These are phyloP conservation scores for Amanita rubescens DNA, from an alignment of 768 basidiomycete species.

Conservation along the genomic window DNA sequence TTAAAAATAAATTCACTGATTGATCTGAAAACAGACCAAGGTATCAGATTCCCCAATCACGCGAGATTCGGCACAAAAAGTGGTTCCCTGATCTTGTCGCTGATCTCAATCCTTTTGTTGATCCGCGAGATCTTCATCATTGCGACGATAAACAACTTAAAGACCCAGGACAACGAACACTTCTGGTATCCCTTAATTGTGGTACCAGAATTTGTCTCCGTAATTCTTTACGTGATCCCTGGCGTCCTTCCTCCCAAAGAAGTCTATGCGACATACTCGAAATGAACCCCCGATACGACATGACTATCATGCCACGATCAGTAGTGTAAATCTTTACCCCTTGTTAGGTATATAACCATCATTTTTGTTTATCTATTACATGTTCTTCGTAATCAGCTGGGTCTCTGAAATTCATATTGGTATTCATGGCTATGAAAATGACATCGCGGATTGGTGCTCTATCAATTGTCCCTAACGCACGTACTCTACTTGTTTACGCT, in stretches of 20 bases:
- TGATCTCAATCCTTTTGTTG: conserved; percentile 30
- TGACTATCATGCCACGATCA: background rate
- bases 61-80: conserved; percentile 20
- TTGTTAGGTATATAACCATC: no score
- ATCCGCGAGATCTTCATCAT: conserved; percentile 30
- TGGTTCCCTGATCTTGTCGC: conserved; percentile 22
- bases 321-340: no score
- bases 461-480: no score
- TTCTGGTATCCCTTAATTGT: conserved; percentile 37
- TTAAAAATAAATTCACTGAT: background rate
- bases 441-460: no score
- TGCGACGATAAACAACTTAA: conserved; percentile 22
- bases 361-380: background rate
- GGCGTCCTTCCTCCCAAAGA: conserved; percentile 25
- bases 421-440: no score
- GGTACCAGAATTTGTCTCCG: conserved; percentile 31
- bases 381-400: no score
- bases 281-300: background rate
- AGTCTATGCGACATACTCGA: background rate
- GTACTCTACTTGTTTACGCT: no score
- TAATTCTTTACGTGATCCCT: conserved; percentile 18
- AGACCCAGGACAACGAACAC: conserved; percentile 24
- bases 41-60: background rate
- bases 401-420: no score
- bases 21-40: conserved; percentile 1